phyloP scores from a whole-genome alignment of 371 early-diverging fungal genomes.

The Mucor lusitanicus region DNA sequence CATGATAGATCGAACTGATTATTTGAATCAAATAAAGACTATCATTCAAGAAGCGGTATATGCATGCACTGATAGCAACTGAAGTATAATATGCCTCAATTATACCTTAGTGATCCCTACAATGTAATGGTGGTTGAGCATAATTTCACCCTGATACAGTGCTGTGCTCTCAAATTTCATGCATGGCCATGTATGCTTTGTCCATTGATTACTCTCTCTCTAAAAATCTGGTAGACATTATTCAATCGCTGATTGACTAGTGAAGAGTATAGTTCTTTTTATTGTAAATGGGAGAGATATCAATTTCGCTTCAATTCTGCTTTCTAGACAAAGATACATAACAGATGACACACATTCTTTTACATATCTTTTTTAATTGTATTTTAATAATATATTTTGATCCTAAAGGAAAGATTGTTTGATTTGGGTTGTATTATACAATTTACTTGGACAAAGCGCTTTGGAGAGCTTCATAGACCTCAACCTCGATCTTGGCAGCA shows the following conservation, averaged over 20 bases:
- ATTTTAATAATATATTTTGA: conserved; percentile 2
- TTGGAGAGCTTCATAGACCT: conserved; percentile 88
- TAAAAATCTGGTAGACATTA: neutral
- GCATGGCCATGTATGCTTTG: neutral
- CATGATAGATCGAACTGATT: too few relatives aligned
- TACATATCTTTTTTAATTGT: conserved; percentile 5
- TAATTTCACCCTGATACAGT: neutral
- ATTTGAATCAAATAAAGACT: too few relatives aligned
- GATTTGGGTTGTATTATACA: conserved; percentile 7
- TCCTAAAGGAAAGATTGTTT: neutral
- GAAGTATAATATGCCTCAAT: too few relatives aligned
- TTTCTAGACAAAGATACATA: conserved; percentile 5
- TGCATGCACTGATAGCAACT: too few relatives aligned
- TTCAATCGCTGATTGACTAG: neutral
- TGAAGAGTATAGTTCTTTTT: neutral
- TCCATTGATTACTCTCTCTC: neutral
- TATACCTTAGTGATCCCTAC: neutral
- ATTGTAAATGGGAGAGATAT: conserved; percentile 1
- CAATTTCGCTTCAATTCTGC: neutral
- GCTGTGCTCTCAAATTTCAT: neutral
- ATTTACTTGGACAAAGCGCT: conserved; percentile 57
- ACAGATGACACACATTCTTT: neutral
- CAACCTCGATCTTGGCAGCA: conserved; percentile 85
- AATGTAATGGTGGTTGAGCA: neutral
- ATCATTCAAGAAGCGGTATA: too few relatives aligned